These are phyloP conservation scores for Euphorbia schlechtendalii DNA, from an alignment of 441 rosid genomes.

Conservation along the genomic window DNA sequence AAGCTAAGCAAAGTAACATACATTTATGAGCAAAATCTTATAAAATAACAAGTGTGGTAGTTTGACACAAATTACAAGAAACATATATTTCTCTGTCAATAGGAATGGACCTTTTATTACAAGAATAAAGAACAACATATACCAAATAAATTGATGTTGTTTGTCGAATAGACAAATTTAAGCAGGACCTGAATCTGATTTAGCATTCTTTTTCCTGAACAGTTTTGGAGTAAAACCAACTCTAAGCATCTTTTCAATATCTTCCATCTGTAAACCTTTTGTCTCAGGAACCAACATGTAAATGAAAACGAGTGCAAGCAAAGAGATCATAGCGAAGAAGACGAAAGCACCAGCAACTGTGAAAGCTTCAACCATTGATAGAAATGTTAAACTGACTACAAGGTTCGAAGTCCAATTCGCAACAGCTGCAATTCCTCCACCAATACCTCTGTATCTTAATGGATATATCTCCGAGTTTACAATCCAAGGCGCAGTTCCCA, in stretches of 20 bases:
- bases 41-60: too few species aligned
- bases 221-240: neutral
- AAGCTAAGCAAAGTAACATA: too few species aligned
- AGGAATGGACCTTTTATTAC: too few species aligned
- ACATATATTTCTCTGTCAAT: too few species aligned
- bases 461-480: constrained; percentile 92
- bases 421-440: constrained; percentile 77
- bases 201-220: neutral
- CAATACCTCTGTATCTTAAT: constrained; percentile 77
- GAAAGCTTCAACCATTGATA: constrained; percentile 49
- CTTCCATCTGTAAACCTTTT: neutral
- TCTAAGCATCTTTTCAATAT: constrained; percentile 6
- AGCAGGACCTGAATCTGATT: neutral
- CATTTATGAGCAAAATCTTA: too few species aligned
- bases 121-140: too few species aligned
- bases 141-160: too few species aligned
- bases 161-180: neutral
- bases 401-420: constrained; percentile 71
- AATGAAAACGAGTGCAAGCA: constrained; percentile 24
- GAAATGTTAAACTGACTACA: constrained; percentile 53
- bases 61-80: too few species aligned
- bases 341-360: constrained; percentile 56
- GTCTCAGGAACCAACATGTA: neutral
- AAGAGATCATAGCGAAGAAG: constrained; percentile 48
- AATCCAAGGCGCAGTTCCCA: constrained; percentile 86